Percentiles rank a stretch among this genome's conserved stretches.
Conservation (phyloP, 2,329 filamentous ascomycete species). For the Aspergillus awamori region DNA sequence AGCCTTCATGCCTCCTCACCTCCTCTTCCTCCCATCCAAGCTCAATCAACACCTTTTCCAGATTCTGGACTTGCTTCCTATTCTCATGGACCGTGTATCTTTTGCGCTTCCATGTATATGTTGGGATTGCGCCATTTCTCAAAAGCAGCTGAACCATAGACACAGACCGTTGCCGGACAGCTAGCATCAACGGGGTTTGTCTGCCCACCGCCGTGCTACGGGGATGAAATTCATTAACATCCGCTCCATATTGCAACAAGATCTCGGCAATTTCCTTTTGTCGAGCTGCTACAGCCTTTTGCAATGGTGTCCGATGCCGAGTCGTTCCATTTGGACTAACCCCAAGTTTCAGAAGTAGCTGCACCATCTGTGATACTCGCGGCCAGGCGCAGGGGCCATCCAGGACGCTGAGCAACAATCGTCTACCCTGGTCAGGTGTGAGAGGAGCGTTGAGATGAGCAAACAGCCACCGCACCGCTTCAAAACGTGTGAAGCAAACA, state of each 20-base stretch:
- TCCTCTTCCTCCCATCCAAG: neutral
- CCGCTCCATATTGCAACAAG: neutral
- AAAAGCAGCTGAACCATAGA: neutral
- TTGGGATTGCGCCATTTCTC: neutral
- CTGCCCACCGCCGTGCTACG: neutral
- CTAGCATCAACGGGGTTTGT: neutral
- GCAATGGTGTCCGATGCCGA: neutral
- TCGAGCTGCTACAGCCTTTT: neutral
- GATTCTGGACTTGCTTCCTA: neutral
- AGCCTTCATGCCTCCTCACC: neutral
- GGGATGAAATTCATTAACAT: neutral
- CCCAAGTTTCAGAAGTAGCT: neutral
- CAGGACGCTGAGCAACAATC: neutral
- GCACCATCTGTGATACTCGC: neutral
- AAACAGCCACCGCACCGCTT: neutral
- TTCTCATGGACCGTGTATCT: neutral
- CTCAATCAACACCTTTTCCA: neutral
- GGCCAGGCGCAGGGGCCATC: neutral
- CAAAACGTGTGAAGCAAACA: neutral
- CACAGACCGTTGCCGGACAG: neutral
- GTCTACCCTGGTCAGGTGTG: neutral
- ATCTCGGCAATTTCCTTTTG: neutral
- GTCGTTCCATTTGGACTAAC: neutral
- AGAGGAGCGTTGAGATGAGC: neutral
- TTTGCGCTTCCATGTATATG: neutral